Conservation (phyloP, 2,329 filamentous ascomycete genomes). For the Ceratocystis albifundus region DNA sequence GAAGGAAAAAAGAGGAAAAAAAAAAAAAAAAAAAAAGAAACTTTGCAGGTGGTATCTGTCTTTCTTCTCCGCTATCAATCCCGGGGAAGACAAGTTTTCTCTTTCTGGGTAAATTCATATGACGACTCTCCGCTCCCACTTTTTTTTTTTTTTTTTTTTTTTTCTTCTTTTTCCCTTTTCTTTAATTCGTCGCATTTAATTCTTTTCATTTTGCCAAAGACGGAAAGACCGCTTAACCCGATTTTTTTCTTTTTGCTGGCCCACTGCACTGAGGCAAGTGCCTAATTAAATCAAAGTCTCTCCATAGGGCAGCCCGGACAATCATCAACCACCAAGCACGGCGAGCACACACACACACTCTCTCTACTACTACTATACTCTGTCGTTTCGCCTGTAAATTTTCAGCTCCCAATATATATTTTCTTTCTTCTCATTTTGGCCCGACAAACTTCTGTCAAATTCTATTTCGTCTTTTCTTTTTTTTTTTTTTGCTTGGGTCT, state of each 20-base stretch:
- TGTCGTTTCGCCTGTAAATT: not conserved
- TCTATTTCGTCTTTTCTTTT: slow-evolving; percentile 6
- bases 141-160: not conserved
- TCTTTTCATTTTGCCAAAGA: not conserved
- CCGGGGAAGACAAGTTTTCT: not conserved
- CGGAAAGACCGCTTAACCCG: slow-evolving; percentile 1
- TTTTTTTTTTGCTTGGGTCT: not conserved
- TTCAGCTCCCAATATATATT: not conserved
- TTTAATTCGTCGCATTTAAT: not conserved
- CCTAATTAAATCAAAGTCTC: not conserved
- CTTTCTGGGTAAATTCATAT: slow-evolving; percentile 6
- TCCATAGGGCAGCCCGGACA: not conserved
- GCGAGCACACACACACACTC: not conserved
- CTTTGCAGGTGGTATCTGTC: not conserved
- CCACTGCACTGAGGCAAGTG: not conserved
- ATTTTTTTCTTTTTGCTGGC: slow-evolving; percentile 6
- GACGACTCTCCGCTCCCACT: not conserved
- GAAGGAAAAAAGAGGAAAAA: not conserved
- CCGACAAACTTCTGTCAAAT: not conserved
- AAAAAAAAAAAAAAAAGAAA: not conserved
- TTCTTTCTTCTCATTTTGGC: not conserved
- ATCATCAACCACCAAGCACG: not conserved
- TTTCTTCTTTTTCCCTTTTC: not conserved
- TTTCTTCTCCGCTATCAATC: not conserved
- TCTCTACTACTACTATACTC: slow-evolving; percentile 1